phyloP scores from a whole-genome alignment of 1,284 basidiomycete genomes.

The Polyporus tsugae region DNA sequence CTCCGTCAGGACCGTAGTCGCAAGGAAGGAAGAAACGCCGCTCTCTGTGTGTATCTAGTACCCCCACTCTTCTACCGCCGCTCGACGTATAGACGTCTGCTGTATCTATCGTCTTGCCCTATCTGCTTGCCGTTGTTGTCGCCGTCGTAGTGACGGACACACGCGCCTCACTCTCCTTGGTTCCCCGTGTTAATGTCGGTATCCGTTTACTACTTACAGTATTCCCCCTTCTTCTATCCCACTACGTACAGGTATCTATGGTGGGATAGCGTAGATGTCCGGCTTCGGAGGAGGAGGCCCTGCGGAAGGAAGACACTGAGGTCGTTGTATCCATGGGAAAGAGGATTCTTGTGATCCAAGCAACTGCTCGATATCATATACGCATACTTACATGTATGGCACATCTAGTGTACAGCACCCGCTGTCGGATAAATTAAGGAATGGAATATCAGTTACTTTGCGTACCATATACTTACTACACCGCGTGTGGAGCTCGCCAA shows the following conservation, averaged over 20 bases:
- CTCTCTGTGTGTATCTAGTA: slow-evolving; percentile 10
- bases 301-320: background rate
- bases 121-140: background rate
- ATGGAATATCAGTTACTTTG: slow-evolving; percentile 1
- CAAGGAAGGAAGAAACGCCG: slow-evolving; percentile 18
- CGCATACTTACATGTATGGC: slow-evolving; percentile 4
- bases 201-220: slow-evolving; percentile 11
- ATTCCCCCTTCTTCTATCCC: background rate
- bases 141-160: background rate
- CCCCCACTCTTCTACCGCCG: slow-evolving; percentile 2
- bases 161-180: background rate
- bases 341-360: background rate
- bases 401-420: slow-evolving; percentile 12
- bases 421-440: slow-evolving; percentile 11
- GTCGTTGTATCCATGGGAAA: slow-evolving; percentile 6
- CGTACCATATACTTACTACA: background rate
- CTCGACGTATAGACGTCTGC: slow-evolving; percentile 2
- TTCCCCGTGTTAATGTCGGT: background rate
- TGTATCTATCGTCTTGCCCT: slow-evolving; percentile 19
- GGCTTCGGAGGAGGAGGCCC: background rate
- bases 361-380: slow-evolving; percentile 2
- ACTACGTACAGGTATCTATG: background rate
- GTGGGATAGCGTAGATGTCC: background rate
- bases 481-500: background rate
- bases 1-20: slow-evolving; percentile 2